Conservation (phyloP, 1,284 basidiomycete genomes). For the Sporisorium graminicola region DNA sequence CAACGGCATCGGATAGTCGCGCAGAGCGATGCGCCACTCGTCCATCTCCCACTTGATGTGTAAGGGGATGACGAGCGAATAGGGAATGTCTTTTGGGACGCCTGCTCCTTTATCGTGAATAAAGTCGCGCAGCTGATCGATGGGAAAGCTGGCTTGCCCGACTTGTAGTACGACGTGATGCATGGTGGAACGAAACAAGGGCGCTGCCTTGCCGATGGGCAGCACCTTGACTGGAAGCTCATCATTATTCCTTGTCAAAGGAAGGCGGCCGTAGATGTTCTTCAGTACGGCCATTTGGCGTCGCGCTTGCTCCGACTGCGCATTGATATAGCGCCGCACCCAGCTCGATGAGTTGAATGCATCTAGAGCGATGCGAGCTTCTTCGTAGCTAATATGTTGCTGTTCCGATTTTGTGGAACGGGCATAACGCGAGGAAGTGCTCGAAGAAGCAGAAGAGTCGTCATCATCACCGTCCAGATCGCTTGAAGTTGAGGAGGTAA, state of each 20-base stretch:
- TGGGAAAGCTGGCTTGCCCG: constrained; percentile 77
- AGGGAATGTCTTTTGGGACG: constrained; percentile 79
- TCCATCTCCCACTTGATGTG: constrained; percentile 81
- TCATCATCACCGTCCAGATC: constrained; percentile 11
- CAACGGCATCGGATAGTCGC: constrained; percentile 78
- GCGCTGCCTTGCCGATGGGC: constrained; percentile 74
- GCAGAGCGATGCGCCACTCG: constrained; percentile 77
- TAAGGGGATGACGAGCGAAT: constrained; percentile 85
- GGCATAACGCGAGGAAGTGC: constrained; percentile 20
- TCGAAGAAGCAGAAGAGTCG: constrained; percentile 6
- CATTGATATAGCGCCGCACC: constrained; percentile 71
- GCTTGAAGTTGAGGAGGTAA: constrained; percentile 2
- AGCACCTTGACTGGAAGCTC: constrained; percentile 72
- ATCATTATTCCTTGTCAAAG: constrained; percentile 36
- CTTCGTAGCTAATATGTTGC: constrained; percentile 68
- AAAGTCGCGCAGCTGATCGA: constrained; percentile 76
- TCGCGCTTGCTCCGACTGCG: constrained; percentile 70
- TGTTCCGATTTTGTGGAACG: constrained; percentile 12
- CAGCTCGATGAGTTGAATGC: constrained; percentile 84
- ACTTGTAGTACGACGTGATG: constrained; percentile 76
- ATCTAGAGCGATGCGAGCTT: constrained; percentile 81
- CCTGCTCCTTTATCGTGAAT: constrained; percentile 79
- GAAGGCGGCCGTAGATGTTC: constrained; percentile 64
- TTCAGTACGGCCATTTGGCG: constrained; percentile 71
- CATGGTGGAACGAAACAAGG: constrained; percentile 81